Conservation (phyloP, 2,329 filamentous ascomycete species). For the Juglanconis sp. region DNA sequence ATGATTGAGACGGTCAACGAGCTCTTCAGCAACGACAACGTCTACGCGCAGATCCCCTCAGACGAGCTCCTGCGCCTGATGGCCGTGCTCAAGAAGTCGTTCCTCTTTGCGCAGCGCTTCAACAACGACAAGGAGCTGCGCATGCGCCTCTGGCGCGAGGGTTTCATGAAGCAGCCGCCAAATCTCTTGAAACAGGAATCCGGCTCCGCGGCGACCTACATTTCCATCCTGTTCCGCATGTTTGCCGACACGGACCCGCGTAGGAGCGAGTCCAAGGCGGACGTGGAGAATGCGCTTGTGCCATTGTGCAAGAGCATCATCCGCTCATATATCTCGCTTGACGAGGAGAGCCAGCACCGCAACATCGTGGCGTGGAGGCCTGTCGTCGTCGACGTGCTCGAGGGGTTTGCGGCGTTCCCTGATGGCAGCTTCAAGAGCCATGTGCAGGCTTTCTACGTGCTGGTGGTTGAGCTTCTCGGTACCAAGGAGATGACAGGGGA, state of each 20-base stretch:
- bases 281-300: conserved; percentile 88
- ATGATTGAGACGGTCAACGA: conserved; percentile 99
- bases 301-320: conserved; percentile 96
- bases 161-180: conserved; percentile 99
- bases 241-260: conserved; percentile 87
- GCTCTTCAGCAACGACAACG: conserved; percentile 93
- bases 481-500: conserved; percentile 78
- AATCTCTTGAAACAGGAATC: conserved; percentile 97
- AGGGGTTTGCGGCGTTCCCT: conserved; percentile 85
- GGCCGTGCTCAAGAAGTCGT: conserved; percentile 90
- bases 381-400: conserved; percentile 93
- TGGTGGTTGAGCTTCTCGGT: conserved; percentile 73
- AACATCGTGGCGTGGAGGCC: conserved; percentile 97
- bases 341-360: conserved; percentile 93
- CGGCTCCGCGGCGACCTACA: conserved; percentile 89
- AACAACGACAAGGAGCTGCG: conserved; percentile 96
- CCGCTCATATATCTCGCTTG: conserved; percentile 75
- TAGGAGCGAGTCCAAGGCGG: conserved; percentile 70
- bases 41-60: conserved; percentile 91
- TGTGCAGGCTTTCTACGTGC: conserved; percentile 78
- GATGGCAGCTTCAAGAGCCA: conserved; percentile 75
- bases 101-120: conserved; percentile 94
- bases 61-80: conserved; percentile 86
- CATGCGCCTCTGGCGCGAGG: conserved; percentile 91
- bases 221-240: conserved; percentile 95